A percentile compares a stretch with the other conserved stretches of the same genome.
These are phyloP conservation scores for Thermomyces lanuginosus DNA, from an alignment of 2,329 filamentous ascomycete genomes.

Conservation along the genomic window DNA sequence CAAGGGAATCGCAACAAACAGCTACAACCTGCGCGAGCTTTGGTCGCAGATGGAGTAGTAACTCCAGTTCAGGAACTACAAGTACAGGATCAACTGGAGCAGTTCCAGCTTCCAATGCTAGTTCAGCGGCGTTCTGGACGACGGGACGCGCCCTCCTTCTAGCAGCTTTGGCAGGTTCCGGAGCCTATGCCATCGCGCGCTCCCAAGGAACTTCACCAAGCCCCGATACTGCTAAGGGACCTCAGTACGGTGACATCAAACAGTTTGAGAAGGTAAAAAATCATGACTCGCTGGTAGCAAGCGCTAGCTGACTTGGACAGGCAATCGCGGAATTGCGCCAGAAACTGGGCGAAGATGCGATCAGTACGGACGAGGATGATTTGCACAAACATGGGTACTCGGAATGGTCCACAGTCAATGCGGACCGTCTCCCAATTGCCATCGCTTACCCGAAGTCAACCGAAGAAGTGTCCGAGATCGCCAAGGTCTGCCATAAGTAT, in stretches of 20 bases:
- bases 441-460: constrained; percentile 49
- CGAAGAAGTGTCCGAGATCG: constrained; percentile 47
- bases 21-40: not conserved
- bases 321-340: constrained; percentile 40
- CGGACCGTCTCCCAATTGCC: constrained; percentile 45
- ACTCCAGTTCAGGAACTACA: constrained; percentile 7
- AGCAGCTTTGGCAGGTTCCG: constrained; percentile 33
- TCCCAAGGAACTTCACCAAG: constrained; percentile 17
- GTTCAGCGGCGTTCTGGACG: constrained; percentile 24
- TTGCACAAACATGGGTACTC: constrained; percentile 50
- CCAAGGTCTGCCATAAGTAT: constrained; percentile 59
- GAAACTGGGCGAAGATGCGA: constrained; percentile 40
- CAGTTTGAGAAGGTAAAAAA: constrained; percentile 24
- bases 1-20: constrained; percentile 1
- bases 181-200: constrained; percentile 37
- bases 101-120: not conserved
- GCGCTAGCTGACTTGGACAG: constrained; percentile 15
- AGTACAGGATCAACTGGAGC: too few relatives aligned
- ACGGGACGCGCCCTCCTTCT: constrained; percentile 33
- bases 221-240: constrained; percentile 9
- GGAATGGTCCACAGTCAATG: constrained; percentile 55
- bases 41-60: constrained; percentile 6
- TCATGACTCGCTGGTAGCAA: not conserved
- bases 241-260: constrained; percentile 22
- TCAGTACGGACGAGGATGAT: constrained; percentile 49